These are phyloP conservation scores for Dendrobium chrysotoxum DNA, from an alignment of 106 monocot genomes.

Conservation along the genomic window DNA sequence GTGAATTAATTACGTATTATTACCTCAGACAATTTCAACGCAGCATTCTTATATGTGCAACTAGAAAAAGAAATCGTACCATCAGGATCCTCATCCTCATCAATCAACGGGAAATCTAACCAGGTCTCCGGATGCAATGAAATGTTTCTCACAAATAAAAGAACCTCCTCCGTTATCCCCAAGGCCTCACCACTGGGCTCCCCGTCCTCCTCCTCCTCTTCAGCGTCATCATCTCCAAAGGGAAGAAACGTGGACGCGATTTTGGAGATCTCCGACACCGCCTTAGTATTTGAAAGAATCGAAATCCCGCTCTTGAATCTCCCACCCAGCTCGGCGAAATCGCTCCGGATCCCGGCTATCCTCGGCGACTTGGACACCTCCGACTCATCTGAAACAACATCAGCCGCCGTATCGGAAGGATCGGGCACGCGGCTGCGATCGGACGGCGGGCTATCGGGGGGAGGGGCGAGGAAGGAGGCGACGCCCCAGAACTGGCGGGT, in stretches of 20 bases:
- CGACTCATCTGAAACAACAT: background rate
- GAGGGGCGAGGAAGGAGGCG: conserved; percentile 86
- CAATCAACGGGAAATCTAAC: conserved; percentile 72
- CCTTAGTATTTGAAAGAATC: conserved; percentile 50
- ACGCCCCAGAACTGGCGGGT: conserved; percentile 89
- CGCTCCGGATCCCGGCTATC: conserved; percentile 68
- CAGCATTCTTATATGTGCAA: background rate
- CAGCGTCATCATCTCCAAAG: conserved; percentile 36
- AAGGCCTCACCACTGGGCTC: conserved; percentile 12
- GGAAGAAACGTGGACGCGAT: conserved; percentile 69
- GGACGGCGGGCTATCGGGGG: conserved; percentile 15
- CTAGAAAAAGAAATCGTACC: conserved; percentile 29
- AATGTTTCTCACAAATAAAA: conserved; percentile 74
- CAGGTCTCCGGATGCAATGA: conserved; percentile 89
- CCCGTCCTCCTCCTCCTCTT: conserved; percentile 24
- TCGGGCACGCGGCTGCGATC: background rate
- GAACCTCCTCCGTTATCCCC: conserved; percentile 71
- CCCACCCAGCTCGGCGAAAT: conserved; percentile 80
- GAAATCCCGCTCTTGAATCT: conserved; percentile 72
- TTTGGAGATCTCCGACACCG: conserved; percentile 69
- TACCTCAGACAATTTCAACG: background rate
- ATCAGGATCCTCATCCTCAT: conserved; percentile 43
- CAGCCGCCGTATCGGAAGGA: background rate
- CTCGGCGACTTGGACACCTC: conserved; percentile 28
- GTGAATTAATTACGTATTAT: background rate